Evolutionary conservation across 352 stramenopile species (phyloP).

Genomic region (Phytopythium boreale): DNA sequence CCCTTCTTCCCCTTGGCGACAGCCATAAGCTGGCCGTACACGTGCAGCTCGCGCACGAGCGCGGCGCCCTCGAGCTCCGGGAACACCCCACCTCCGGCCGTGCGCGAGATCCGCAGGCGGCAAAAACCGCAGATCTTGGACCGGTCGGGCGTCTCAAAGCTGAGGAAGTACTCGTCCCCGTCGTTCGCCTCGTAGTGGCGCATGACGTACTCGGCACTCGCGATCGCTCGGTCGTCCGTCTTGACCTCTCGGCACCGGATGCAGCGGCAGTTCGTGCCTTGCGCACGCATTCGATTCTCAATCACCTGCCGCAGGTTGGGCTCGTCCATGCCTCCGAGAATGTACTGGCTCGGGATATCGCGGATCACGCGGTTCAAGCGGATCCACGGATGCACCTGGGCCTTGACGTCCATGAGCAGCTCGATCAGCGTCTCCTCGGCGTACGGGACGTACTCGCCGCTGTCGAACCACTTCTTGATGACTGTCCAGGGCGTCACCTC

Average conservation of each 20-base stretch:
- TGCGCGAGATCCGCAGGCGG: constrained; percentile 75
- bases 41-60: constrained; percentile 88
- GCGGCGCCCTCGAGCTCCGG: constrained; percentile 72
- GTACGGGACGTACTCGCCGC: constrained; percentile 89
- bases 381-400: constrained; percentile 92
- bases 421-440: constrained; percentile 84
- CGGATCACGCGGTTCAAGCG: constrained; percentile 92
- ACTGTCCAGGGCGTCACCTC: constrained; percentile 91
- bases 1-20: constrained; percentile 17
- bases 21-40: constrained; percentile 88
- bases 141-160: constrained; percentile 88
- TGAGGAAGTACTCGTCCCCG: constrained; percentile 90
- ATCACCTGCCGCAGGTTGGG: constrained; percentile 91
- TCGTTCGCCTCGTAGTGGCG: constrained; percentile 86
- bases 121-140: constrained; percentile 91
- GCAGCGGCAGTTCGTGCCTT: constrained; percentile 77
- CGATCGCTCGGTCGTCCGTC: constrained; percentile 77
- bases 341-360: constrained; percentile 93
- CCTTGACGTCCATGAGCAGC: constrained; percentile 89
- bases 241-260: constrained; percentile 92
- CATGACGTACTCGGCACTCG: constrained; percentile 61
- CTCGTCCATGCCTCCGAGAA: constrained; percentile 90
- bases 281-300: constrained; percentile 72
- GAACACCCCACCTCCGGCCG: constrained; percentile 67
- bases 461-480: constrained; percentile 90